These are phyloP conservation scores for Hypomyces rosellus DNA, from an alignment of 2,329 filamentous ascomycete genomes.

Conservation along the genomic window DNA sequence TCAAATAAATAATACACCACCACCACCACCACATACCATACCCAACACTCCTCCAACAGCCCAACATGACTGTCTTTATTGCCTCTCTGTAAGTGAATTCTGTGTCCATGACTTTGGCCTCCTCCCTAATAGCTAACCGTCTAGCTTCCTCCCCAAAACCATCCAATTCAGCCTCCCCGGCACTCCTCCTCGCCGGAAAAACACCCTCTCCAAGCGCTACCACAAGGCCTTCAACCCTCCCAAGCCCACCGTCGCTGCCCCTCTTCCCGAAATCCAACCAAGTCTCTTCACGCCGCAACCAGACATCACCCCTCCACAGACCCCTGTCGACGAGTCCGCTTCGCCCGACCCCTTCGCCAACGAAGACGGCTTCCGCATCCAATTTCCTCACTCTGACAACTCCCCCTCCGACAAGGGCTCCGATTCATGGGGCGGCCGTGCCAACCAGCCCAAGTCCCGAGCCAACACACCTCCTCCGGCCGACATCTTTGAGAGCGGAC, in stretches of 20 bases:
- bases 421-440: slow-evolving; percentile 67
- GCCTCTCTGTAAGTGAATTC: slow-evolving; percentile 31
- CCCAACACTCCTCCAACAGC: background rate
- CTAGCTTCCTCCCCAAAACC: slow-evolving; percentile 85
- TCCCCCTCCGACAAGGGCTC: slow-evolving; percentile 70
- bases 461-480: slow-evolving; percentile 68
- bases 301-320: slow-evolving; percentile 50
- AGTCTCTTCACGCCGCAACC: slow-evolving; percentile 47
- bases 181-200: slow-evolving; percentile 36
- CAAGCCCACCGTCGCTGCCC: slow-evolving; percentile 12
- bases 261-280: slow-evolving; percentile 34
- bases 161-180: slow-evolving; percentile 73
- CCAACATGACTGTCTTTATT: slow-evolving; percentile 36
- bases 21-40: background rate
- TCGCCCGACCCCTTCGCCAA: slow-evolving; percentile 48
- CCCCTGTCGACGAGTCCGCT: slow-evolving; percentile 42
- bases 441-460: slow-evolving; percentile 73
- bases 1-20: background rate
- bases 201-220: slow-evolving; percentile 11
- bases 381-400: slow-evolving; percentile 47
- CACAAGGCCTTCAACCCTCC: slow-evolving; percentile 3
- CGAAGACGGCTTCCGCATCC: slow-evolving; percentile 51
- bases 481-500: slow-evolving; percentile 64
- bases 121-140: background rate
- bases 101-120: background rate